Evolutionary conservation across 2,329 filamentous ascomycete species (phyloP), one percentile per base, ranked within the genome.

Genomic region (Ophiostoma sp.): DNA sequence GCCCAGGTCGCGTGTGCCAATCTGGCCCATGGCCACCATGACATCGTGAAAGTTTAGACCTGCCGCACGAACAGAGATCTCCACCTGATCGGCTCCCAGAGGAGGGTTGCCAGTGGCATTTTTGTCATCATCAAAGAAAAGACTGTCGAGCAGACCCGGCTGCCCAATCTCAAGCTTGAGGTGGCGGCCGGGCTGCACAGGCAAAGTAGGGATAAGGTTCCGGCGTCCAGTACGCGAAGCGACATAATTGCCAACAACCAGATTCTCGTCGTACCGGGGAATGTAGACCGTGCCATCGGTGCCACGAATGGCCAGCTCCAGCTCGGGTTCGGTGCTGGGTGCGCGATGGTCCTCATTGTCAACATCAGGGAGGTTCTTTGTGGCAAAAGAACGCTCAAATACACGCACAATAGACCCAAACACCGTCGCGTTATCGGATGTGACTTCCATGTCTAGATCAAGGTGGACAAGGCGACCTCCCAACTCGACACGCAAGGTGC

Each of bases 11-110:
- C 72, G 68, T 35, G 67, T 54, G 64, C 71, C 70, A 27, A 75
- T 70, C 36, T 73, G 70, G 31, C 73, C 74, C 73, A 75, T 74
- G 6, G 78, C 76, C 13, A 77, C 75, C 65, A 80, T 74, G 10
- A 80, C 76, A 72, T 82, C 80, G 33, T 73, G 73, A 70, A 79
- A 80, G 70, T 80, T 80, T 20, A 80, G 52, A 11, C 78, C 79
- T 13, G 73, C 71, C 1, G 78, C 76, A 62, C 75, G 72, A 2
- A 76, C 69, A n/a, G 76, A 70, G 17, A 80, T 75, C 69, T 80
- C 76, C 31, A 80, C 68, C 15, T 75, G 68, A 48, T 74, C 73
- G 33, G 52, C 66, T 2, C 64, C 54, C 1, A 74, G 62, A 3
- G 13, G 31, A 6, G 7, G 31, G 31, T 10, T 39, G 20, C 33